Conservation (phyloP, 176 grass and related monocot species). For the Zea mays region DNA sequence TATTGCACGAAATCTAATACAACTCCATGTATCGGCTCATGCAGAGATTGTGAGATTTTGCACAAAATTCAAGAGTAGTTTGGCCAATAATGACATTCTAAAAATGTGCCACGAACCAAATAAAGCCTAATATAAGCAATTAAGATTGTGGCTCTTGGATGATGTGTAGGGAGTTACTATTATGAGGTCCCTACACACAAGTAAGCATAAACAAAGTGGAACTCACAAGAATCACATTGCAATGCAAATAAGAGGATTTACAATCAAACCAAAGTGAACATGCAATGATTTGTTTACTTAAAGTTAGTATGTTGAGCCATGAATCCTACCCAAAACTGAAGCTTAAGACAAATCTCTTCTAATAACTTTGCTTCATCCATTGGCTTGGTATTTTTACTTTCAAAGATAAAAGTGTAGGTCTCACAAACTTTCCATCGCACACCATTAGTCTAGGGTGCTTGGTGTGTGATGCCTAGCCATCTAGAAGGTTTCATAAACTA, state of each 20-base stretch:
- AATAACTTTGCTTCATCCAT: background rate
- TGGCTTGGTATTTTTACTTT: background rate
- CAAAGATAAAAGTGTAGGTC: background rate
- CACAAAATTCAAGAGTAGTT: too few species aligned
- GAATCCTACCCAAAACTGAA: background rate
- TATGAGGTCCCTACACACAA: background rate
- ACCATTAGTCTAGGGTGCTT: background rate
- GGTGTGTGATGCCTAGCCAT: background rate
- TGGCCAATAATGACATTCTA: too few species aligned
- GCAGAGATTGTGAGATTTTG: too few species aligned
- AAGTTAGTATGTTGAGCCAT: background rate
- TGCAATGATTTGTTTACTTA: background rate
- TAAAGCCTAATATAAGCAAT: background rate
- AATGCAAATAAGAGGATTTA: background rate
- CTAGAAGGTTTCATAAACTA: too few species aligned
- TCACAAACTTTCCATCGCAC: background rate
- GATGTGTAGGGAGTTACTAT: background rate
- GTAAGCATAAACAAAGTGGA: background rate
- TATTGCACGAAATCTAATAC: too few species aligned
- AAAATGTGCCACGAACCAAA: too few species aligned
- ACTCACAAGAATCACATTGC: background rate
- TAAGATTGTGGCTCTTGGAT: background rate
- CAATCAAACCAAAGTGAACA: background rate
- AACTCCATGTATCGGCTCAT: too few species aligned
- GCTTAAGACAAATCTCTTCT: background rate